Percentiles rank a stretch among this genome's conserved stretches.
These are phyloP conservation scores for Clonostachys solani DNA, from an alignment of 2,329 filamentous ascomycete genomes.

Conservation along the genomic window DNA sequence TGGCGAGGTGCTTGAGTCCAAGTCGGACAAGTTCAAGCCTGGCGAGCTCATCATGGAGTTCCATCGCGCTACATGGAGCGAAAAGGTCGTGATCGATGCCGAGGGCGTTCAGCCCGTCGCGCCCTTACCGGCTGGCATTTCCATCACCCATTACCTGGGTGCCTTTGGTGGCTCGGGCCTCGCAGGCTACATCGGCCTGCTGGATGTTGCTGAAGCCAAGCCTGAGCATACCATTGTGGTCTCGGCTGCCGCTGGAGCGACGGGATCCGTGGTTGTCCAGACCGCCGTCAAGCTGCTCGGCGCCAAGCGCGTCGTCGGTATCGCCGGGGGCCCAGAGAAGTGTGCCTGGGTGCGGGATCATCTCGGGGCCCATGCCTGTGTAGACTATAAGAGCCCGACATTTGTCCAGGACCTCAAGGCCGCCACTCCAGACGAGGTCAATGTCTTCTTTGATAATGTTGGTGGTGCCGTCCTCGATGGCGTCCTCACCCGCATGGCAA, in stretches of 20 bases:
- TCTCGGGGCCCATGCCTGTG: constrained; percentile 60
- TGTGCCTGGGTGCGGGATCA: constrained; percentile 59
- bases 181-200: constrained; percentile 75
- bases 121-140: neutral
- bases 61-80: constrained; percentile 19
- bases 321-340: constrained; percentile 65
- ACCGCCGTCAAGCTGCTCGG: constrained; percentile 70
- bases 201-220: constrained; percentile 63
- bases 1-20: constrained; percentile 18
- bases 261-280: constrained; percentile 71
- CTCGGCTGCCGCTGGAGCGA: constrained; percentile 73
- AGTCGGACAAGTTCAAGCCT: constrained; percentile 13
- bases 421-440: constrained; percentile 54
- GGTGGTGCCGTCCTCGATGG: constrained; percentile 67
- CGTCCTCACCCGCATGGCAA: constrained; percentile 57
- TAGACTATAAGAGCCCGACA: constrained; percentile 65
- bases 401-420: constrained; percentile 56
- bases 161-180: constrained; percentile 63
- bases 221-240: constrained; percentile 72
- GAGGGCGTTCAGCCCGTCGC: constrained; percentile 5
- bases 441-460: constrained; percentile 73
- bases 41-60: constrained; percentile 20
- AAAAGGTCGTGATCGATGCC: constrained; percentile 16
- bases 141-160: constrained; percentile 30
- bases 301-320: constrained; percentile 49